Evolutionary conservation across 805 yeast genomes (phyloP).

Genomic region (Candida verbasci): DNA sequence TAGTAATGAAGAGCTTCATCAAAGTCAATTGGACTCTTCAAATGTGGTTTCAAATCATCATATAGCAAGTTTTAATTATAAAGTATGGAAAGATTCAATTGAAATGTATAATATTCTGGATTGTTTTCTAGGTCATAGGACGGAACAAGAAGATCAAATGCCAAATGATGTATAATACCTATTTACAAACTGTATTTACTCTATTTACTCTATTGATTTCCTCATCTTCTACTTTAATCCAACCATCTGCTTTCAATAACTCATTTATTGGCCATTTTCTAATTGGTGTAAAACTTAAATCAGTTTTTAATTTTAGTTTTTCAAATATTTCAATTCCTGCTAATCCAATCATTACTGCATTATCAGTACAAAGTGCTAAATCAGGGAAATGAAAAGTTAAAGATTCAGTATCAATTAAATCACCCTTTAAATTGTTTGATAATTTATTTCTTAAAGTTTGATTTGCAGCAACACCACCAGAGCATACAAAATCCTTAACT

Average conservation of each 20-base stretch:
- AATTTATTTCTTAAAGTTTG: conserved; percentile 47
- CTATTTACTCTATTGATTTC: conserved; percentile 15
- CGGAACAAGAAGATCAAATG: conserved; percentile 22
- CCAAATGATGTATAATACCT: conserved; percentile 11
- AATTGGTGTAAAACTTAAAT: conserved; percentile 55
- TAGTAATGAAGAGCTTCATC: conserved; percentile 15
- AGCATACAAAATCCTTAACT: conserved; percentile 61
- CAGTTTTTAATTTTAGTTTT: conserved; percentile 41
- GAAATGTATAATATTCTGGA: conserved; percentile 51
- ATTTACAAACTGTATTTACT: no score
- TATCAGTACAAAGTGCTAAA: conserved; percentile 78
- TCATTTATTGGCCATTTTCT: conserved; percentile 80
- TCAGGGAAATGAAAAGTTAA: conserved; percentile 63
- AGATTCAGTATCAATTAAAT: conserved; percentile 3
- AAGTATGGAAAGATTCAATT: conserved; percentile 60
- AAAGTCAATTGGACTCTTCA: conserved; percentile 16
- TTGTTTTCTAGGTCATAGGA: conserved; percentile 47
- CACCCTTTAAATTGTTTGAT: conserved; percentile 27
- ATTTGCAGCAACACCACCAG: conserved; percentile 96
- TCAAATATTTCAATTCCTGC: conserved; percentile 90
- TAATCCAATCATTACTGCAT: conserved; percentile 96
- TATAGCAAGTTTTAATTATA: conserved; percentile 65
- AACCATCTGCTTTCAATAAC: conserved; percentile 45
- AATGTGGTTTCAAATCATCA: conserved; percentile 50
- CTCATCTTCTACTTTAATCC: conserved; percentile 31